phyloP scores from a whole-genome alignment of 306 rosid genomes.

The Spatholobus suberectus region DNA sequence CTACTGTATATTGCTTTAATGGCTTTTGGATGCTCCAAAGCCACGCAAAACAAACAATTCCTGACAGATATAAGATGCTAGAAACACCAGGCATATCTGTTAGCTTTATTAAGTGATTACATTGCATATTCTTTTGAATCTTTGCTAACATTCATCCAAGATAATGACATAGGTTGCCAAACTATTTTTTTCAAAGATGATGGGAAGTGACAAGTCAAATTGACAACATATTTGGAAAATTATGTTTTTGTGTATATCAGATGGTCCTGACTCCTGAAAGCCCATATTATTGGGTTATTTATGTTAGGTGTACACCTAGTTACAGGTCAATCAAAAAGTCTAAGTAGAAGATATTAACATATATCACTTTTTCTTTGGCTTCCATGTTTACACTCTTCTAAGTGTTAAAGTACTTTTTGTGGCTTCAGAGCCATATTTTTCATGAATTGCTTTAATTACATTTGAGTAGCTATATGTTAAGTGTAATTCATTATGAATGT shows the following conservation, averaged over 20 bases:
- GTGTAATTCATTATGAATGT: neutral
- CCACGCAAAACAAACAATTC: neutral
- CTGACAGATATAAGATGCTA: neutral
- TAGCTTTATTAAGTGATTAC: neutral
- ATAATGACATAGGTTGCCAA: neutral
- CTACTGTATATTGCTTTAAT: neutral
- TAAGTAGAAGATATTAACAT: neutral
- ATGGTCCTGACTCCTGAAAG: neutral
- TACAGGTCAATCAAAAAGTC: neutral
- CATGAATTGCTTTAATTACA: neutral
- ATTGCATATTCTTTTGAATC: neutral
- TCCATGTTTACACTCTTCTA: neutral
- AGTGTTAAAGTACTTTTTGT: neutral
- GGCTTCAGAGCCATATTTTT: constrained; percentile 14
- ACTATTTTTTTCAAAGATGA: neutral
- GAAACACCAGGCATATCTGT: neutral
- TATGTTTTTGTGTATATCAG: neutral
- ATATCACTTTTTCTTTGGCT: constrained; percentile 3
- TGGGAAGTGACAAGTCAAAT: neutral
- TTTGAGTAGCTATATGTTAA: constrained; percentile 7
- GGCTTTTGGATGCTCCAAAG: neutral
- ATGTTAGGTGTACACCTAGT: constrained; percentile 1
- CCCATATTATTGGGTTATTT: neutral
- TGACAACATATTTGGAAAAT: neutral
- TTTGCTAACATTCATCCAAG: neutral